Evolutionary conservation across 345 rosid species (phyloP).

Genomic region (Aquilaria sinensis): DNA sequence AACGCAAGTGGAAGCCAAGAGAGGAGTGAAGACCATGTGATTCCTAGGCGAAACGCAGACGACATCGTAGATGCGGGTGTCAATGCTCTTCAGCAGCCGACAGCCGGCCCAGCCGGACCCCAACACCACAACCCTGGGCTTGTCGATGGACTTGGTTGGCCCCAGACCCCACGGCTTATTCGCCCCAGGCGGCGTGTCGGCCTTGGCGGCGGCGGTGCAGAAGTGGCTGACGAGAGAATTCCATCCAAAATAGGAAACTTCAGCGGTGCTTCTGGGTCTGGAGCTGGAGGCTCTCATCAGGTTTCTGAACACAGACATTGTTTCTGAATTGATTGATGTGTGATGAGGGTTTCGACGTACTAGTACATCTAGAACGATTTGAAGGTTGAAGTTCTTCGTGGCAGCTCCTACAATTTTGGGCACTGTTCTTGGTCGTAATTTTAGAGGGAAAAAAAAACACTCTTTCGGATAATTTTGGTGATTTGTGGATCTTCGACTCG

Average conservation of each 20-base stretch:
- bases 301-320: conserved; percentile 38
- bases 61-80: conserved; percentile 63
- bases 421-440: no score
- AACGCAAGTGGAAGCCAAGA: conserved; percentile 92
- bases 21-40: conserved; percentile 93
- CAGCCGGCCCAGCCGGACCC: conserved; percentile 99
- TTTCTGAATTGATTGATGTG: neutral
- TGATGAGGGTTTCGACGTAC: neutral
- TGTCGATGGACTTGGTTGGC: conserved; percentile 56
- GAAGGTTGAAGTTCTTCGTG: neutral
- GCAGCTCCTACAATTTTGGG: neutral
- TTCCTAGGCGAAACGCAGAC: conserved; percentile 85
- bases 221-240: conserved; percentile 26
- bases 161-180: conserved; percentile 29
- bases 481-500: no score
- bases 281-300: conserved; percentile 21
- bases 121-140: conserved; percentile 80
- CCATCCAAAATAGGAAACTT: conserved; percentile 7
- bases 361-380: neutral
- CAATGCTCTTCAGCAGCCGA: conserved; percentile 72
- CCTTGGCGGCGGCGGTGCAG: conserved; percentile 25
- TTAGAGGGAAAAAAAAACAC: no score
- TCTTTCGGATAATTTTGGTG: no score
- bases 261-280: conserved; percentile 4
- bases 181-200: neutral